phyloP scores from a whole-genome alignment of 441 rosid species.

The Kokia cookei region DNA sequence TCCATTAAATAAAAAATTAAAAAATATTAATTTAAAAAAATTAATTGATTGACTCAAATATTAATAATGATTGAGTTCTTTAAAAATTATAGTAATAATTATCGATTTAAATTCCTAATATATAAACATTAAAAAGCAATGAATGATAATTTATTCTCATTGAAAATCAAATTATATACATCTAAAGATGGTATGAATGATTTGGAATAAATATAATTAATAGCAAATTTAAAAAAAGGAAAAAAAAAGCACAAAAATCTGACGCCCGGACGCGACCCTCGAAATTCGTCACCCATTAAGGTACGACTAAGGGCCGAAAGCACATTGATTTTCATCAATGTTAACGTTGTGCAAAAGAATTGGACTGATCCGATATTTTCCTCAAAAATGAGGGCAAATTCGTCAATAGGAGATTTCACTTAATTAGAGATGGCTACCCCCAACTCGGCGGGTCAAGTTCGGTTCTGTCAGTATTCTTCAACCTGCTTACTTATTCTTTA shows the following conservation, averaged over 20 bases:
- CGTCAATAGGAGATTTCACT: neutral
- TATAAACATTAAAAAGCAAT: neutral
- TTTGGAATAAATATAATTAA: no score
- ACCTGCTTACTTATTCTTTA: no score
- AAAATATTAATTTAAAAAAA: no score
- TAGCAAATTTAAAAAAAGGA: no score
- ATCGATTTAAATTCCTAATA: no score
- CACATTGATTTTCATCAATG: neutral
- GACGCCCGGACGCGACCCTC: neutral
- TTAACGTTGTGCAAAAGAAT: neutral
- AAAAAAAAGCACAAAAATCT: neutral
- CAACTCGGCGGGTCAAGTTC: neutral
- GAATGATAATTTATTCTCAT: neutral
- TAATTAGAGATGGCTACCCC: neutral
- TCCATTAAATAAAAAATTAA: no score
- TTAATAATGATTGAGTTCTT: no score
- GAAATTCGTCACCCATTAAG: no score
- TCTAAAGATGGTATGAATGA: no score
- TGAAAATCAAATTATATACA: no score
- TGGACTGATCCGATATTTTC: neutral
- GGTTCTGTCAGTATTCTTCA: neutral
- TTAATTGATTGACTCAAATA: no score
- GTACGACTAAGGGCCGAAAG: neutral
- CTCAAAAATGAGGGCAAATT: neutral
- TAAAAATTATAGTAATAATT: no score